These are phyloP conservation scores for Aspergillus homomorphus DNA, from an alignment of 495 filamentous ascomycete species.

Conservation along the genomic window DNA sequence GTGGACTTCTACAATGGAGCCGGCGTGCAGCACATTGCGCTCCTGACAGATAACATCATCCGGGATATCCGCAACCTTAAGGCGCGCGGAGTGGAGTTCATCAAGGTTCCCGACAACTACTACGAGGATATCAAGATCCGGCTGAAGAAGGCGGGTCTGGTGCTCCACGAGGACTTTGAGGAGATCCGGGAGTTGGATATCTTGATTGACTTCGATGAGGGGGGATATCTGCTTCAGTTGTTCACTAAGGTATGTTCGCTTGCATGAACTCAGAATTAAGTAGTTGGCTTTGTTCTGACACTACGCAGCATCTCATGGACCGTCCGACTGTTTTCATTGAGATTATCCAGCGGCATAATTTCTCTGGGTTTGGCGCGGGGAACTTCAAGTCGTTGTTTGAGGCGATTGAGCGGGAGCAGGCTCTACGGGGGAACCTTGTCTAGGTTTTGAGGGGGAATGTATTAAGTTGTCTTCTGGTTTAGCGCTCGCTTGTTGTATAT, in stretches of 20 bases:
- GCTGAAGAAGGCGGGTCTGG: conserved; percentile 51
- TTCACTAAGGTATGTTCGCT: conserved; percentile 77
- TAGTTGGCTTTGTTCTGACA: too few relatives aligned
- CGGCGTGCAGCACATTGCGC: conserved; percentile 88
- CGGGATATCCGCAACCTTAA: conserved; percentile 68
- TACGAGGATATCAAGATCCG: conserved; percentile 72
- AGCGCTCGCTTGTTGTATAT: too few relatives aligned
- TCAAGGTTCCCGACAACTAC: conserved; percentile 76
- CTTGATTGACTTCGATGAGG: conserved; percentile 88
- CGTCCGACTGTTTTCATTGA: conserved; percentile 91
- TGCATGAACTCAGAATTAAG: too few relatives aligned
- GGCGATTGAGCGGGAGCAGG: conserved; percentile 89
- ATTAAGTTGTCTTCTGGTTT: too few relatives aligned
- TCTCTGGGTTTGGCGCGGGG: conserved; percentile 87
- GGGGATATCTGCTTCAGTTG: conserved; percentile 77
- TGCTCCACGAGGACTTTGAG: conserved; percentile 72
- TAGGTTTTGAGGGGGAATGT: conserved; percentile 17
- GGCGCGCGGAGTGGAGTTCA: conserved; percentile 82
- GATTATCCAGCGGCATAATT: conserved; percentile 86
- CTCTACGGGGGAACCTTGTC: conserved; percentile 70
- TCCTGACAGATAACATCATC: conserved; percentile 77
- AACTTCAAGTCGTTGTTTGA: conserved; percentile 93
- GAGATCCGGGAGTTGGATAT: conserved; percentile 71
- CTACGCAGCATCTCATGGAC: conserved; percentile 84
- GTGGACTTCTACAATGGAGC: conserved; percentile 81